These are phyloP conservation scores for Mycena citricolor DNA, from an alignment of 1,284 basidiomycete genomes.

Conservation along the genomic window DNA sequence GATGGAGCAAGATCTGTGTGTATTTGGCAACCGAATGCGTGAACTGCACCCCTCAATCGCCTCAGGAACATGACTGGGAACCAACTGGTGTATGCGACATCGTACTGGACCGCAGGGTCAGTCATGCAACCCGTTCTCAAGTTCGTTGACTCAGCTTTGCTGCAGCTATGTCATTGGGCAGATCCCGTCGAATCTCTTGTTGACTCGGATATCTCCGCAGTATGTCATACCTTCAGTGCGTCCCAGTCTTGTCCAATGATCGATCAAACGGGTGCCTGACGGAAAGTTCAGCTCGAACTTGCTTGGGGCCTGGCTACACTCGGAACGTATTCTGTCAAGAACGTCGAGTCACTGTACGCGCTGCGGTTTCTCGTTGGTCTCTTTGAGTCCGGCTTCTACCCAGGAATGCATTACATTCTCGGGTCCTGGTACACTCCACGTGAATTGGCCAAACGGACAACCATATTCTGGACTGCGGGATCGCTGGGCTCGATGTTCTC, in stretches of 20 bases:
- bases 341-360: constrained; percentile 18
- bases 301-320: constrained; percentile 21
- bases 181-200: constrained; percentile 22
- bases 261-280: too few relatives aligned
- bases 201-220: constrained; percentile 21
- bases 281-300: constrained; percentile 21
- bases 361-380: constrained; percentile 21
- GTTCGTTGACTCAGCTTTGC: background rate
- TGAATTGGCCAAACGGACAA: constrained; percentile 21
- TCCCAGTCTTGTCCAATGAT: background rate
- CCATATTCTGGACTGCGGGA: constrained; percentile 23
- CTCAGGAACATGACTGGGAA: constrained; percentile 19
- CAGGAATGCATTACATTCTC: constrained; percentile 23
- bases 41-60: background rate
- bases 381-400: constrained; percentile 22
- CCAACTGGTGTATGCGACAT: constrained; percentile 21
- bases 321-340: constrained; percentile 21
- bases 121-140: background rate
- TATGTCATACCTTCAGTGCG: constrained; percentile 21
- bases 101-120: constrained; percentile 22
- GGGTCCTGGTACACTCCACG: constrained; percentile 24
- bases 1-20: constrained; percentile 22
- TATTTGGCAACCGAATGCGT: background rate
- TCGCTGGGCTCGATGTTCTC: constrained; percentile 24
- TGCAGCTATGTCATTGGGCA: constrained; percentile 24